Base-by-base conservation (phyloP, 2,329 filamentous ascomycete genomes). In the Domatiomyces globalis region DNA sequence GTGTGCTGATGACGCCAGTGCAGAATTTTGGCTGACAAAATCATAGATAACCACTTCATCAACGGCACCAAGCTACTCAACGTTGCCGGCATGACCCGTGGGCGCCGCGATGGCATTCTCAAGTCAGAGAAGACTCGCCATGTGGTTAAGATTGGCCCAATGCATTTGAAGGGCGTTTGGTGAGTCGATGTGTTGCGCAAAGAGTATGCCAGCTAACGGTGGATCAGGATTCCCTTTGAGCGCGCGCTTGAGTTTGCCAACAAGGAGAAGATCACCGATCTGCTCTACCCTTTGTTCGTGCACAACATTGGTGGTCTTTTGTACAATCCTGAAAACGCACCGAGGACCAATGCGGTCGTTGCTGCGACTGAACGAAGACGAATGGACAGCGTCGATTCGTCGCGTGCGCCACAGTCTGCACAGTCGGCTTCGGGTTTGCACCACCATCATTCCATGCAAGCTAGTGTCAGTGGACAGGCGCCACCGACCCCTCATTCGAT, bases 131-230 rank as follows among this genome's bases (percentile, higher is more conserved):
- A 96, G 70, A 81, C 89, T 52, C 83, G 92, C 60, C 89, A 95
- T 68, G 92, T 96, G 10, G 92, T 96, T 54, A 98, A 98, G 72
- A 96, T 98, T 66, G 92, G 92, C 0, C 92, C 92, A 3, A 98
- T 98, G 92, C 92, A 96, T 66, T 72, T 98, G 45, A 98, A 98
- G 72, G 92, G 92, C 63, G 89, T 95, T 59, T 95, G 89, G 88
- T 94, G 76, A 72, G 84, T 73, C 48, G 51, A 48, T 22, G 46
- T 10, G 17, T 8, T 9, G 20, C 20, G 8, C 20, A 12, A 27
- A 3, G 15, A 7, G n/a, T 5, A 12, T 22, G 9, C 20, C 39
- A 49, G 18, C 54, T 65, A 51, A 49, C 49, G 44, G 18, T 39
- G 36, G 17, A 47, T 17, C 61, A 95, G 89, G 89, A 98, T 98